phyloP scores from a whole-genome alignment of 129 eudicot genomes.

The Lactuca sativa region DNA sequence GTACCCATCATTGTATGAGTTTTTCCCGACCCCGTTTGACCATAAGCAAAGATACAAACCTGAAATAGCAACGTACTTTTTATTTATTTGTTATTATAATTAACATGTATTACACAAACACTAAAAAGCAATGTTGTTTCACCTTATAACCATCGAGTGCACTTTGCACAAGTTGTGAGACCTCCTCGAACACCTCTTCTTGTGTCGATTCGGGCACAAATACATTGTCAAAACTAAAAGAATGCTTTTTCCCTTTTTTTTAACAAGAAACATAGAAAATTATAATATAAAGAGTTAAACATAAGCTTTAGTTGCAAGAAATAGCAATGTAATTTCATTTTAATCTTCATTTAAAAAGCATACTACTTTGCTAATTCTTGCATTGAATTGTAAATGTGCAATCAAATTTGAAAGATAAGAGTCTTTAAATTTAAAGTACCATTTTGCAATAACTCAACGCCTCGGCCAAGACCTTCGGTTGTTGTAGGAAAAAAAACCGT shows the following conservation, averaged over 20 bases:
- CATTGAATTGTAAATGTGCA: no score
- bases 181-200: slow-evolving; percentile 86
- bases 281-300: neutral
- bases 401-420: neutral
- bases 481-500: slow-evolving; percentile 66
- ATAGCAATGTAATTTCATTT: no score
- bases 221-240: slow-evolving; percentile 86
- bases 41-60: slow-evolving; percentile 98
- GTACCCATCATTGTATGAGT: slow-evolving; percentile 99
- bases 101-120: neutral
- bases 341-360: no score
- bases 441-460: slow-evolving; percentile 74
- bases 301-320: neutral
- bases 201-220: slow-evolving; percentile 86
- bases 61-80: slow-evolving; percentile 20
- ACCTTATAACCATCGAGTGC: slow-evolving; percentile 99
- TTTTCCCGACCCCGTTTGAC: slow-evolving; percentile 98
- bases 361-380: no score
- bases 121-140: neutral
- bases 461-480: slow-evolving; percentile 72
- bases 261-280: neutral
- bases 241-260: slow-evolving; percentile 71
- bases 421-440: slow-evolving; percentile 41
- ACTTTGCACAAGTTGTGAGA: slow-evolving; percentile 96
- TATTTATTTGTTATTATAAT: no score